A percentile compares a stretch with the other conserved stretches of the same genome.
phyloP scores from a whole-genome alignment of 495 filamentous ascomycete species.

The Cercophora scortea region DNA sequence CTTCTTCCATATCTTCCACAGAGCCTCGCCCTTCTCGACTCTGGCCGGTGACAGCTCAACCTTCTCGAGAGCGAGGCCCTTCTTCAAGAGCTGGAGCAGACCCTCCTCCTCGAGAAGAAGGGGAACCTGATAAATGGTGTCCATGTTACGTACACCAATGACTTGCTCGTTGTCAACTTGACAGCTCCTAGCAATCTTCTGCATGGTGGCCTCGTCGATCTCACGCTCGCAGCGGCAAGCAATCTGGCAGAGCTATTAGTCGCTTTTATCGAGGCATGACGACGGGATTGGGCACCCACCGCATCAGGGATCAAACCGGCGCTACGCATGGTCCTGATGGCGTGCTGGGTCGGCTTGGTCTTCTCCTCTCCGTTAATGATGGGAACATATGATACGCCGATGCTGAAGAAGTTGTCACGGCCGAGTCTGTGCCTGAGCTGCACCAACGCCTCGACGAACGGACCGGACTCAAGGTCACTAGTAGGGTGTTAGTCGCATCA shows the following conservation, averaged over 20 bases:
- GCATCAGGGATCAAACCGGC: constrained; percentile 82
- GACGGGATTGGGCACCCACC: constrained; percentile 27
- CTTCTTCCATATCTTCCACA: constrained; percentile 64
- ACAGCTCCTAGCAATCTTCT: constrained; percentile 84
- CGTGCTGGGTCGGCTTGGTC: constrained; percentile 92
- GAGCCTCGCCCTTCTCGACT: constrained; percentile 59
- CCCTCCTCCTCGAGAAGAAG: constrained; percentile 77
- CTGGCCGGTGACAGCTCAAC: constrained; percentile 38
- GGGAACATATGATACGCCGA: constrained; percentile 76
- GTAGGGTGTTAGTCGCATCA: constrained; percentile 7
- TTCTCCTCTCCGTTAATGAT: constrained; percentile 75
- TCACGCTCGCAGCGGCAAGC: constrained; percentile 80
- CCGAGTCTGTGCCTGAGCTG: constrained; percentile 66
- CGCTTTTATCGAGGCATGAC: background rate
- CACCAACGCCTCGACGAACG: constrained; percentile 81
- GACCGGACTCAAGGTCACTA: constrained; percentile 82
- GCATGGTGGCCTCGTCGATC: constrained; percentile 63
- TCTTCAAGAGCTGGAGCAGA: constrained; percentile 53
- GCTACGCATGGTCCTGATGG: constrained; percentile 72
- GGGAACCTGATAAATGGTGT: constrained; percentile 86
- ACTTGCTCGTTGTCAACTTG: constrained; percentile 77
- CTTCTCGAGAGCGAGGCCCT: constrained; percentile 52
- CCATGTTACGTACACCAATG: constrained; percentile 75
- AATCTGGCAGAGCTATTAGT: constrained; percentile 43
- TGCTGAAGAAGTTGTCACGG: constrained; percentile 76